Conservation (phyloP, 1,284 basidiomycete genomes). For the Coniferiporia sulphurascens region DNA sequence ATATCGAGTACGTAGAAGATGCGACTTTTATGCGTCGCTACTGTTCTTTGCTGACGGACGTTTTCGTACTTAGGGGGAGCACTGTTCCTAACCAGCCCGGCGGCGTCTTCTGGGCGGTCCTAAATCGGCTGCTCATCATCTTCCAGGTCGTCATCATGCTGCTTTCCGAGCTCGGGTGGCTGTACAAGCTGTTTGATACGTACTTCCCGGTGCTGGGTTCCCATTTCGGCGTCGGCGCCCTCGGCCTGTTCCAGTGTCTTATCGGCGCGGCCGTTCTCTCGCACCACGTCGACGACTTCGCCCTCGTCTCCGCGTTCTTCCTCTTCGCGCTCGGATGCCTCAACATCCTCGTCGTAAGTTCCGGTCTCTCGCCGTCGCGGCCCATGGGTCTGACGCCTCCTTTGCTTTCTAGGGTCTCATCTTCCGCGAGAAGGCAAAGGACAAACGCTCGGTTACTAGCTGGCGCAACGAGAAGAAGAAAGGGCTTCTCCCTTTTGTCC, state of each 20-base stretch:
- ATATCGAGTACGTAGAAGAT: slow-evolving; percentile 55
- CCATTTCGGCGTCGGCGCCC: slow-evolving; percentile 74
- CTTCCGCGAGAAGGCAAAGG: slow-evolving; percentile 60
- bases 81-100: slow-evolving; percentile 84
- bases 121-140: slow-evolving; percentile 78
- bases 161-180: slow-evolving; percentile 75
- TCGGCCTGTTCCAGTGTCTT: slow-evolving; percentile 79
- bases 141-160: slow-evolving; percentile 71
- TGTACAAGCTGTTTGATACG: slow-evolving; percentile 62
- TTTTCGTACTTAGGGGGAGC: slow-evolving; percentile 43
- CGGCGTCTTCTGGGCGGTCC: slow-evolving; percentile 82
- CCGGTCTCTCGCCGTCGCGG: neutral
- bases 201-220: slow-evolving; percentile 87
- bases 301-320: slow-evolving; percentile 81
- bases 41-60: slow-evolving; percentile 15
- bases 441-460: slow-evolving; percentile 56
- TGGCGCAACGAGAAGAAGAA: slow-evolving; percentile 57
- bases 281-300: slow-evolving; percentile 73
- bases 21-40: slow-evolving; percentile 1
- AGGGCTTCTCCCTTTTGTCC: slow-evolving; percentile 50
- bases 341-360: slow-evolving; percentile 66
- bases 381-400: neutral
- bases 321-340: slow-evolving; percentile 80
- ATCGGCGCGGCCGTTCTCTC: slow-evolving; percentile 79
- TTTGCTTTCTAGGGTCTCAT: slow-evolving; percentile 41